Base-by-base conservation (phyloP, 345 rosid genomes). In the Salix dunnii region DNA sequence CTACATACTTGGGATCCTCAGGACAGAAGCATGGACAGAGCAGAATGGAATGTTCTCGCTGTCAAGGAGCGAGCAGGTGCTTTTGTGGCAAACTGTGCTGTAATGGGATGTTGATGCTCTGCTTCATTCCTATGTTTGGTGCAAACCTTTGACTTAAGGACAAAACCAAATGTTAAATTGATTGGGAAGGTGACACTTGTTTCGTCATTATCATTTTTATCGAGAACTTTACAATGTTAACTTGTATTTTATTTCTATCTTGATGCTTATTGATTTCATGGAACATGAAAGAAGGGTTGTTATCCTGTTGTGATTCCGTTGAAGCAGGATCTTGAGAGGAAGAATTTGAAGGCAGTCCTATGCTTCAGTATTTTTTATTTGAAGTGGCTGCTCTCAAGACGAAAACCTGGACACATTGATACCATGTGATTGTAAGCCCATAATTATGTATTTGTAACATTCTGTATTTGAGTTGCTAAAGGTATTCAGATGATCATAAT, bases 1-100 rank as follows among this genome's bases (percentile, higher is more conserved):
- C 88, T 92, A 49, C 89, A 88, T 85, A 87, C 93, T 9, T 92
- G 97, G 97, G 77, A 80, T 88, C 97, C 97, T 4, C 84, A 85
- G 62, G 86, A 89, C 2, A 91, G 90, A 67, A 84, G 81, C 55
- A 84, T 76, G 43, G 87, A 90, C 66, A 93, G 90, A 28, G 77
- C 91, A 87, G 90, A 89, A 46, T 92, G 97, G 97, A 89, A 89
- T 86, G 92, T 92, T 78, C 80, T 89, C 25, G 97, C 90, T 8
- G 90, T 83, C 72, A 90, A 88, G 83, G 92, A 92, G 79, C 86
- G 87, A 73, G 91, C 78, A 36, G 95, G 97, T 62, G 97, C 91
- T 33, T 92, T 92, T 73, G 93, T 92, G 73, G 91, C 85, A 88
- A 92, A 92, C 87, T 92, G 97, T 81, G 97, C 93, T 3, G 91